These are phyloP conservation scores for Hypholoma sublateritium DNA, from an alignment of 768 basidiomycete species.

Conservation along the genomic window DNA sequence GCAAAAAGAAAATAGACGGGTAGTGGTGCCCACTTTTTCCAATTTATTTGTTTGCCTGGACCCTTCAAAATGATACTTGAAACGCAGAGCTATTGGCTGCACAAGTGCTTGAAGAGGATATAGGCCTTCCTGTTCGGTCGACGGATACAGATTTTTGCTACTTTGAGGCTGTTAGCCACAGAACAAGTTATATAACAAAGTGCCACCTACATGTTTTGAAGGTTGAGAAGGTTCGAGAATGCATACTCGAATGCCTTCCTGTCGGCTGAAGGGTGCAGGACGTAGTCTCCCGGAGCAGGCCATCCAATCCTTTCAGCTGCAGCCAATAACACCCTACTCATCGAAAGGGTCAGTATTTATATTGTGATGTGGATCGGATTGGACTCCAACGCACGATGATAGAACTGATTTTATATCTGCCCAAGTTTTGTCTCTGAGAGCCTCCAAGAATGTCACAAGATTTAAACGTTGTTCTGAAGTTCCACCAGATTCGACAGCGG, in stretches of 20 bases:
- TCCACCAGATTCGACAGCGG: slow-evolving; percentile 41
- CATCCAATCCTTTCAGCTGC: slow-evolving; percentile 80
- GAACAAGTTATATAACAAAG: not conserved
- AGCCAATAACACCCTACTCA: slow-evolving; percentile 54
- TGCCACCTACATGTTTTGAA: slow-evolving; percentile 73
- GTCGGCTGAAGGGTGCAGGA: slow-evolving; percentile 44
- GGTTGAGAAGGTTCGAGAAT: slow-evolving; percentile 71
- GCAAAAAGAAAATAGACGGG: not conserved
- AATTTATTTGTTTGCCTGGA: slow-evolving; percentile 83
- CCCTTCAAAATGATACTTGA: slow-evolving; percentile 95
- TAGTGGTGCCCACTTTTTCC: slow-evolving; percentile 67
- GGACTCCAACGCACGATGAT: slow-evolving; percentile 48
- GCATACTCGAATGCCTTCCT: slow-evolving; percentile 70
- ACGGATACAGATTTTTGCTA: slow-evolving; percentile 43
- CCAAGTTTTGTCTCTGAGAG: slow-evolving; percentile 76
- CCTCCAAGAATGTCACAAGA: slow-evolving; percentile 60
- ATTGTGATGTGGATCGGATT: not conserved
- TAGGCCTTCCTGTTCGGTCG: slow-evolving; percentile 52
- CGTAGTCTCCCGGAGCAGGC: slow-evolving; percentile 77
- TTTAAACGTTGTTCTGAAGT: slow-evolving; percentile 51
- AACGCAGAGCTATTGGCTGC: slow-evolving; percentile 80
- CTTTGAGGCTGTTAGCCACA: slow-evolving; percentile 30
- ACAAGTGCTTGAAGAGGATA: slow-evolving; percentile 86
- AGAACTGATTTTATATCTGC: slow-evolving; percentile 65
- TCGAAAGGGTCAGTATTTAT: slow-evolving; percentile 1